These are phyloP conservation scores for Phytophthora europaea DNA, from an alignment of 352 stramenopile genomes.

Conservation along the genomic window DNA sequence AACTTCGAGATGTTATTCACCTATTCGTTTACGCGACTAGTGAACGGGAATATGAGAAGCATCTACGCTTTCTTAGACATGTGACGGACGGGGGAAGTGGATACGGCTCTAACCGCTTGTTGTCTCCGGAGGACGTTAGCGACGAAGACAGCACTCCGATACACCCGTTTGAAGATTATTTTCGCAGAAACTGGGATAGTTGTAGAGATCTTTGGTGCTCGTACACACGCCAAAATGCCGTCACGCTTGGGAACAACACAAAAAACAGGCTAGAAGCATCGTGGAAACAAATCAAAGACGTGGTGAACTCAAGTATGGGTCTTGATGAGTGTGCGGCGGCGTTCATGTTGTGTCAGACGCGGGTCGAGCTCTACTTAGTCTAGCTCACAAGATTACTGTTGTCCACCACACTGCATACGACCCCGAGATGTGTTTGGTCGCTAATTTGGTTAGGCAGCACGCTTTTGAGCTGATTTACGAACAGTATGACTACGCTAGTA, in stretches of 20 bases:
- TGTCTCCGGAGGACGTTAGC: too few species aligned
- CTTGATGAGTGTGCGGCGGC: background rate
- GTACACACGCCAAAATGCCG: slow-evolving; percentile 5
- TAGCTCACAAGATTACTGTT: background rate
- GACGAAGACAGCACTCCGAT: too few species aligned
- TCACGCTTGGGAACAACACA: background rate
- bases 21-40: slow-evolving; percentile 19
- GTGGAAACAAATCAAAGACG: slow-evolving; percentile 31
- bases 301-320: background rate
- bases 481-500: background rate
- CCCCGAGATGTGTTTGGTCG: background rate
- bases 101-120: too few species aligned
- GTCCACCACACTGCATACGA: slow-evolving; percentile 2
- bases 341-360: background rate
- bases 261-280: slow-evolving; percentile 21
- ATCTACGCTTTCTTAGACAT: too few species aligned
- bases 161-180: slow-evolving; percentile 2
- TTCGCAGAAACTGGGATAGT: slow-evolving; percentile 19
- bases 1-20: background rate
- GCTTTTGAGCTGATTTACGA: slow-evolving; percentile 2
- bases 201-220: slow-evolving; percentile 23
- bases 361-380: background rate
- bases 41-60: slow-evolving; percentile 1
- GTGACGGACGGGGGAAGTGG: too few species aligned
- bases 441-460: slow-evolving; percentile 1